Base-by-base conservation (phyloP, 2,329 filamentous ascomycete species). In the Stachybotrys chlorohalonatus region DNA sequence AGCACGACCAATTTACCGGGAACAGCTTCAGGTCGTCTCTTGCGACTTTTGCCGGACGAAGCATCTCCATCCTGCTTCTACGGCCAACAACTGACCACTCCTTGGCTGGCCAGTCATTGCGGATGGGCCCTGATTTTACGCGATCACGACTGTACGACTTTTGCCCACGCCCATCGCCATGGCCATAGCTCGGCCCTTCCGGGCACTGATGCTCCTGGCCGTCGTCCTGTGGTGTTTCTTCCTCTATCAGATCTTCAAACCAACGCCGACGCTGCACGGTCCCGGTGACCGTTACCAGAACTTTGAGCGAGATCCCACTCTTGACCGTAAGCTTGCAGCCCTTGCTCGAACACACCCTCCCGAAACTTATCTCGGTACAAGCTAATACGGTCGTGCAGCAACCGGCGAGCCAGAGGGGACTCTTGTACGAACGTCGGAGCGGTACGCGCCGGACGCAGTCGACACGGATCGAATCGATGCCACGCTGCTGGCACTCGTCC, bases 391-490 rank as follows among this genome's bases (percentile, higher is more conserved):
- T 53, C n/a, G 47, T 11, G 39, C 65, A 96, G 92, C 83, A 49
- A 94, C 89, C 39, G 85, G 84, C 59, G 93, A 97, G 70, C 93
- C 93, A 24, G 82, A 86, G 59, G 92, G 90, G 53, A 76, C 82
- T 13, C 76, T 97, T 61, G 84, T 81, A 65, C 84, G 90, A 70
- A 83, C 86, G 39, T 85, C 85, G 54, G 78, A 89, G 61, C 86
- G 87, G 65, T 97, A 97, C 71, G 83, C 83, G 53, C 84, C 89
- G 53, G 82, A 90, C 65, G 86, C 87, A 65, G 76, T 81, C 52
- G 82, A 90, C 58, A 89, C 87, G 53, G 85, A 87, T 61, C 89
- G 94, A 66, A 94, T 96, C 70, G 94, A 95, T 70, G 94, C 94
- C 56, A 97, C 94, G 5, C 79, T 99, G 55, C 80, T 99, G 61